Conservation (phyloP, 2,329 filamentous ascomycete genomes). For the Talaromyces sp. region DNA sequence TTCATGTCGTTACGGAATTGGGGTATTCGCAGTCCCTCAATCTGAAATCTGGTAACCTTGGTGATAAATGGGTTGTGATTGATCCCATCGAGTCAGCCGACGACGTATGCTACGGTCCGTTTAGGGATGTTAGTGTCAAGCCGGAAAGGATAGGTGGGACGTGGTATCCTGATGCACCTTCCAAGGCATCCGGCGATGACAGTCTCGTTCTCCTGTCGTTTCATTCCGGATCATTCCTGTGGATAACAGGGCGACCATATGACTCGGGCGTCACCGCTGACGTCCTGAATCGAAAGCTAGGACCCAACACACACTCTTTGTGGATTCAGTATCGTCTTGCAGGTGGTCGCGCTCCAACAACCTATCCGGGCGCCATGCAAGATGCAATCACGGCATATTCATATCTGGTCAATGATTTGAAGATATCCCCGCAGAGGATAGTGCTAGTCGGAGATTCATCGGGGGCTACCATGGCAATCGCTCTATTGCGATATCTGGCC, state of each 20-base stretch:
- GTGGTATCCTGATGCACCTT: slow-evolving; percentile 14
- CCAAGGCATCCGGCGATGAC: background rate
- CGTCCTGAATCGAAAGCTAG: background rate
- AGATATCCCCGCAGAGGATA: background rate
- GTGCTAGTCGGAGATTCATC: background rate
- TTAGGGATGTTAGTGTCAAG: background rate
- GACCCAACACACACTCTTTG: background rate
- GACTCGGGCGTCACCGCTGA: background rate
- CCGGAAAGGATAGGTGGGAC: slow-evolving; percentile 10
- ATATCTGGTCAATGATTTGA: background rate
- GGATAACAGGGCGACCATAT: background rate
- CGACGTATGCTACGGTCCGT: slow-evolving; percentile 2
- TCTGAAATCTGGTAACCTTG: background rate
- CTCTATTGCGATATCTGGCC: background rate
- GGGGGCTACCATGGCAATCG: background rate
- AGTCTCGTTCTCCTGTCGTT: slow-evolving; percentile 11
- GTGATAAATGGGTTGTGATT: background rate
- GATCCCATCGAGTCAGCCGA: background rate
- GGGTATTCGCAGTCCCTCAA: background rate
- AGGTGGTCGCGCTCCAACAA: background rate
- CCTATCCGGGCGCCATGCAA: background rate
- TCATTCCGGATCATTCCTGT: slow-evolving; percentile 15
- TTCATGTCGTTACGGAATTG: background rate
- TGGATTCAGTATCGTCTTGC: background rate
- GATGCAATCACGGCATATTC: background rate